Evolutionary conservation across 2,329 filamentous ascomycete genomes (phyloP).

Genomic region (Neonectria punicea): DNA sequence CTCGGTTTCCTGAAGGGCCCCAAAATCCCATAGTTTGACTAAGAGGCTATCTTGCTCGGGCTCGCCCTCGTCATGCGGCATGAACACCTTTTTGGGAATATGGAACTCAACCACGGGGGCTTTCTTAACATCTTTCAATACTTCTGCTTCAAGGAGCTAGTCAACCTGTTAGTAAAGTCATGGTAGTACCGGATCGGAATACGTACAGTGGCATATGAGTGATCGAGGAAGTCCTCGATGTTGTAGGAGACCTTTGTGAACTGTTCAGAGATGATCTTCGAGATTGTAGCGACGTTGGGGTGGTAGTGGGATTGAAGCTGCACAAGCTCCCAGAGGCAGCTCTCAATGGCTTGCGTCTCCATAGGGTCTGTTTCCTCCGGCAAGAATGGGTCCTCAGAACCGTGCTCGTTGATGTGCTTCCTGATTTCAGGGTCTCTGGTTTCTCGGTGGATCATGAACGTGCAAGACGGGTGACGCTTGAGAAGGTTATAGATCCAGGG

Average conservation of each 20-base stretch:
- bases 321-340: constrained; percentile 93
- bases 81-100: constrained; percentile 87
- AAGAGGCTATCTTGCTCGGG: constrained; percentile 64
- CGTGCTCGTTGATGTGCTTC: constrained; percentile 68
- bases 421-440: constrained; percentile 67
- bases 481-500: constrained; percentile 97
- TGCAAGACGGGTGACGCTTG: constrained; percentile 87
- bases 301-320: constrained; percentile 94
- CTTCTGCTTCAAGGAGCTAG: constrained; percentile 84
- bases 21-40: constrained; percentile 71
- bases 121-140: constrained; percentile 86
- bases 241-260: constrained; percentile 97
- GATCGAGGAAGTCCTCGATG: constrained; percentile 96
- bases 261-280: constrained; percentile 93
- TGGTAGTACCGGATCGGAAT: not conserved
- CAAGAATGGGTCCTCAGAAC: constrained; percentile 78
- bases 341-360: constrained; percentile 88
- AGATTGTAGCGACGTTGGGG: constrained; percentile 93
- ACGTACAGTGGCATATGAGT: constrained; percentile 85
- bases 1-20: constrained; percentile 23
- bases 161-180: constrained; percentile 45
- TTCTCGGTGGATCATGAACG: constrained; percentile 94
- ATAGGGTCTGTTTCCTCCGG: constrained; percentile 82
- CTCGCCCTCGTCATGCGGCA: constrained; percentile 60
- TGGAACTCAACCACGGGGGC: constrained; percentile 90